Evolutionary conservation across 257 asterid genomes (phyloP).

Genomic region (Salvia rosmarinus): DNA sequence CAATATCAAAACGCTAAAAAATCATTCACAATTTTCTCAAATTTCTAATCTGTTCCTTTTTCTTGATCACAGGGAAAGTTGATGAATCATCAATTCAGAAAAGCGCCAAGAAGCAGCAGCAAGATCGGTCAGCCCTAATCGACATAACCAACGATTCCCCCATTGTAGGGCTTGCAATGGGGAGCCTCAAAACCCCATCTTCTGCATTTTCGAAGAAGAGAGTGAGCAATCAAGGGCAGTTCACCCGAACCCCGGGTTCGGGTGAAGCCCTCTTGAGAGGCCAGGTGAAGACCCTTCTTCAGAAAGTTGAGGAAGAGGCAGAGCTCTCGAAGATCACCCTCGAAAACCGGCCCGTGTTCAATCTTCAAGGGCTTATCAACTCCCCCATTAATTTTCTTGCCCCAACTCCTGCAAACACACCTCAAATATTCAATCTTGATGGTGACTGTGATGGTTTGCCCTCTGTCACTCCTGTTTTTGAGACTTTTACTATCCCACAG

Average conservation of each 20-base stretch:
- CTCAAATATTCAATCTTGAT: conserved; percentile 45
- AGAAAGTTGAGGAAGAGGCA: conserved; percentile 90
- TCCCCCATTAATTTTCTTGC: conserved; percentile 69
- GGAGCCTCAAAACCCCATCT: conserved; percentile 74
- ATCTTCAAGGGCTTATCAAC: conserved; percentile 47
- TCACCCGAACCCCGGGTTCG: conserved; percentile 66
- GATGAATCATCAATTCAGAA: conserved; percentile 59
- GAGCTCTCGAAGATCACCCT: conserved; percentile 52
- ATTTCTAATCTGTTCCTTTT: neutral
- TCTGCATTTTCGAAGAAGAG: conserved; percentile 74
- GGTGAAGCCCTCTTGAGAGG: conserved; percentile 94
- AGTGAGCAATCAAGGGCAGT: conserved; percentile 23
- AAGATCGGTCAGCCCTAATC: conserved; percentile 69
- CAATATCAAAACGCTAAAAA: neutral
- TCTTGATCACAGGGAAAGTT: conserved; percentile 47
- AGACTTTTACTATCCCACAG: conserved; percentile 55
- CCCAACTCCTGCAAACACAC: conserved; percentile 94
- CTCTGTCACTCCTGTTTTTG: conserved; percentile 44
- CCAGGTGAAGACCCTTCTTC: conserved; percentile 84
- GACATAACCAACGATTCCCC: conserved; percentile 97
- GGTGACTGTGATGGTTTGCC: conserved; percentile 16
- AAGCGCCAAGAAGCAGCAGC: conserved; percentile 43
- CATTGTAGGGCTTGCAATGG: conserved; percentile 89
- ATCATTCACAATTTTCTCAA: neutral
- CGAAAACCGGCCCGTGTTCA: conserved; percentile 52